Percentiles rank a stretch among this genome's conserved stretches.
phyloP scores from a whole-genome alignment of 345 rosid genomes.

The Gossypium raimondii region DNA sequence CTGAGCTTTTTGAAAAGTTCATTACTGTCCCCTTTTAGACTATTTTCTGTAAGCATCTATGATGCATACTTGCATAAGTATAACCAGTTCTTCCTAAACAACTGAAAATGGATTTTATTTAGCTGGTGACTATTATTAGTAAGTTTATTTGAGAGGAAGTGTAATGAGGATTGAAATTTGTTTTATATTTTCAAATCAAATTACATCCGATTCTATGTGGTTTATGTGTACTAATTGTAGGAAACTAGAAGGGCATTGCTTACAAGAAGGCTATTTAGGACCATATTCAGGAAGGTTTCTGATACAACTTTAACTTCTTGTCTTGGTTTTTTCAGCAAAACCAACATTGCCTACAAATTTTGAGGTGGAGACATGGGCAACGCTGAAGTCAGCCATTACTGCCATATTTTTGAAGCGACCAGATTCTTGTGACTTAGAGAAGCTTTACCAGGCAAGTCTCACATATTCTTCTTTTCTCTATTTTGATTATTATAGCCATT shows the following conservation, averaged over 20 bases:
- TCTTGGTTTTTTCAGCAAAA: conserved; percentile 54
- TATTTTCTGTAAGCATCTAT: neutral
- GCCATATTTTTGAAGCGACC: conserved; percentile 88
- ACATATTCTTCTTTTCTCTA: neutral
- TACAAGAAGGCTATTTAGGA: conserved; percentile 1
- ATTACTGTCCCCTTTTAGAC: neutral
- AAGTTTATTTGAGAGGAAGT: conserved; percentile 2
- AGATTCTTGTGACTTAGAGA: conserved; percentile 66
- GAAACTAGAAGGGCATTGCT: neutral
- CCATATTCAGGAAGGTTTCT: conserved; percentile 2
- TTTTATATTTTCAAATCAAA: neutral
- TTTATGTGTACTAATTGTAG: neutral
- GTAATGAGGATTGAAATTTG: conserved; percentile 1
- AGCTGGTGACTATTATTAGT: neutral
- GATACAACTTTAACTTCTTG: conserved; percentile 6
- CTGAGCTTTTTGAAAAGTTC: neutral
- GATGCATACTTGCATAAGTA: neutral
- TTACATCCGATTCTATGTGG: neutral
- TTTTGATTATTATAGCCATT: neutral
- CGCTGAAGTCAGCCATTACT: conserved; percentile 79
- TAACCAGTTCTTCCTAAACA: neutral
- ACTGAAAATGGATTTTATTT: neutral
- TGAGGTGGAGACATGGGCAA: conserved; percentile 91
- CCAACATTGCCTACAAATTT: conserved; percentile 77
- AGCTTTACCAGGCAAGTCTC: conserved; percentile 67